Base-by-base conservation (phyloP, 371 early-diverging fungal genomes). In the Syncephalis fuscata region DNA sequence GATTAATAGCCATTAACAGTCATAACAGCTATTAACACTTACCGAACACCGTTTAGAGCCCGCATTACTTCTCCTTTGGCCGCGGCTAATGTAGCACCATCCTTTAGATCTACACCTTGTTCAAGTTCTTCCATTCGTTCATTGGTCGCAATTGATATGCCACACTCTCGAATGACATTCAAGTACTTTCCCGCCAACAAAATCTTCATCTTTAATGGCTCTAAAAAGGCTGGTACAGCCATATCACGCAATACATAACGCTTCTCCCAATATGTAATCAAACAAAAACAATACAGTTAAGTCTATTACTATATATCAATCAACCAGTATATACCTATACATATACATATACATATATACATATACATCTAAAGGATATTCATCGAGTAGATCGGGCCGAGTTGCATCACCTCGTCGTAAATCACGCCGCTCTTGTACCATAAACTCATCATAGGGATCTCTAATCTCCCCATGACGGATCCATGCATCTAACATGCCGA, bases 121-220 rank as follows among this genome's bases (percentile, higher is more conserved):
- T 56, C 44, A 3, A 27, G 27, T 17, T 39, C 37, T 41, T 50
- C 48, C 48, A 45, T 27, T 20, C 48, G 24, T 46, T 48, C 25
- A 39, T 48, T 49, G 22, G 51, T 22, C 5, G 41, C 11, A 16
- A 51, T 39, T 4, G 45, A 37, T 8, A 76, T 74, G 44, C 82
- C 82, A 57, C 91, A 92, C 50, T 85, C 91, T 3, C 84, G 68
- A 17, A 92, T 73, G 0, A 92, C 91, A 57, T 93, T 94, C 50
- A 92, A 63, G 54, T 91, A 95, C 59, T 92, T 92, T 24, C 97
- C 97, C 0, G 92, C 86, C 23, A 80, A 60, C 51, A 94, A 58
- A 32, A 95, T 82, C 62, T 89, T 88, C 15, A 70, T 67, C 39
- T 78, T 68, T 14, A 75, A 68, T 3, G 79, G 74, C 14, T 71